Conservation (phyloP, 495 filamentous ascomycete genomes). For the Aspergillus panamensis region DNA sequence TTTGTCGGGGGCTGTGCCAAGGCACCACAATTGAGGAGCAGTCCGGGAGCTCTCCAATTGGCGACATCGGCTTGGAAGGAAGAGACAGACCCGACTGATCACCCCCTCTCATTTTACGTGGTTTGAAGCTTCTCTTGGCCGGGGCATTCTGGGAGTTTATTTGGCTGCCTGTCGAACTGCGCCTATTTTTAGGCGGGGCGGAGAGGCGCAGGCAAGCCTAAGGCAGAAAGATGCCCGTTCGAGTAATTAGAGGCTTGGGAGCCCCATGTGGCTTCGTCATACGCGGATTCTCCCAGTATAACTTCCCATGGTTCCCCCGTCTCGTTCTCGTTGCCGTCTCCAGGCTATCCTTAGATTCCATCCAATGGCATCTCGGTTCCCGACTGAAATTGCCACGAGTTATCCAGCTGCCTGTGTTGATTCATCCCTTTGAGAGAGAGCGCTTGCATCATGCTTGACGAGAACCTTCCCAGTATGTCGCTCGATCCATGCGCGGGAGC, state of each 20-base stretch:
- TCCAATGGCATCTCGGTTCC: slow-evolving; percentile 12
- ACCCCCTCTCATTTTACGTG: not conserved
- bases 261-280: not conserved
- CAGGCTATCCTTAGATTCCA: not conserved
- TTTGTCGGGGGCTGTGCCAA: slow-evolving; percentile 11
- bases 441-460: slow-evolving; percentile 71
- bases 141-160: not conserved
- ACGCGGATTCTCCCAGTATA: not conserved
- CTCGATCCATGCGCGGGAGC: not conserved
- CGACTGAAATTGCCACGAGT: not conserved
- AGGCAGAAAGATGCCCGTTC: not conserved
- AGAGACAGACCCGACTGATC: not conserved
- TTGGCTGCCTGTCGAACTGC: slow-evolving; percentile 7
- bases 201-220: slow-evolving; percentile 7
- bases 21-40: slow-evolving; percentile 7
- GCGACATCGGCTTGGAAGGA: not conserved
- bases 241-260: not conserved
- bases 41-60: not conserved
- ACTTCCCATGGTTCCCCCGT: not conserved
- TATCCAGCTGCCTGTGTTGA: not conserved
- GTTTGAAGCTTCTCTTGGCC: too few species aligned
- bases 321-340: not conserved
- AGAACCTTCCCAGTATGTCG: slow-evolving; percentile 78
- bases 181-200: slow-evolving; percentile 9
- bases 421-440: not conserved